phyloP scores from a whole-genome alignment of 768 basidiomycete genomes.

The Termitomyces sp. region DNA sequence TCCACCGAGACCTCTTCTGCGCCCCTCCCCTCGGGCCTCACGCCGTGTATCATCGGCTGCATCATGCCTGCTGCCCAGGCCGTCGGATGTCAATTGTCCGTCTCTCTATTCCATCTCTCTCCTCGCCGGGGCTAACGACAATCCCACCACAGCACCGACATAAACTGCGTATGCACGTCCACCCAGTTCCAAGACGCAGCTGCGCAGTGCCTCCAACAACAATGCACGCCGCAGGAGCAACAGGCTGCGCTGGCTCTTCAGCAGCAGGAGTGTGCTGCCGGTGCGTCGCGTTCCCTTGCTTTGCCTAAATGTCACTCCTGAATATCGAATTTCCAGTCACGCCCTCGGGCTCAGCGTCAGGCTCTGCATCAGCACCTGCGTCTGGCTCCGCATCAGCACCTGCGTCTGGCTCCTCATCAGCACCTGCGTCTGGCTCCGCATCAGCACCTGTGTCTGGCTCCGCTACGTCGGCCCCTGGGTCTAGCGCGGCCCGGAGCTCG shows the following conservation, averaged over 20 bases:
- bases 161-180: conserved; percentile 14
- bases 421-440: not conserved
- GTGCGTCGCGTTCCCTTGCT: too few species aligned
- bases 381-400: not conserved
- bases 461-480: too few species aligned
- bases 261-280: conserved; percentile 1
- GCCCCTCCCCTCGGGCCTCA: not conserved
- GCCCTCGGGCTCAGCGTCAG: too few species aligned
- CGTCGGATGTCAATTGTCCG: conserved; percentile 4
- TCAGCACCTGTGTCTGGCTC: not conserved
- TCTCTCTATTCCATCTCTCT: not conserved
- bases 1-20: not conserved
- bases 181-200: conserved; percentile 16
- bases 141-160: conserved; percentile 3
- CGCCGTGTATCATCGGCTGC: conserved; percentile 7
- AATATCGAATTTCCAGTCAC: too few species aligned
- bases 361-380: not conserved
- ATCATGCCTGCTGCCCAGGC: conserved; percentile 6
- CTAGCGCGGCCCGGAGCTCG: not conserved
- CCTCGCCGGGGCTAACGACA: not conserved
- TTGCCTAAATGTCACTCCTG: too few species aligned
- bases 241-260: conserved; percentile 13
- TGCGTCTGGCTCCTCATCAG: not conserved
- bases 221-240: conserved; percentile 11
- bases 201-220: conserved; percentile 7